phyloP scores from a whole-genome alignment of 148 eudicot genomes.

The Amaranthus palmeri region DNA sequence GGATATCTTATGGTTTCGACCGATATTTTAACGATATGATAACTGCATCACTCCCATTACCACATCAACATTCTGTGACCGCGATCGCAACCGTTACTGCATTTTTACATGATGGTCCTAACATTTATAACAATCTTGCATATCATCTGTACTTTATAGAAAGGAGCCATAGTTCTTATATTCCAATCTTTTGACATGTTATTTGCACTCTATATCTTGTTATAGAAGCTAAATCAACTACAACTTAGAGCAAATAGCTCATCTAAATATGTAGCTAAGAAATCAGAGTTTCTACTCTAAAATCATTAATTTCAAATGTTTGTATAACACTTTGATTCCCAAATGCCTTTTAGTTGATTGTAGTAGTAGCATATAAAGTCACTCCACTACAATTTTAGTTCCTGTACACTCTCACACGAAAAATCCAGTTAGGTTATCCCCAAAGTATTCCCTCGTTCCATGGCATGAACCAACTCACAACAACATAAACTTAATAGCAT shows the following conservation, averaged over 20 bases:
- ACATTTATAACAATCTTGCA: too few relatives aligned
- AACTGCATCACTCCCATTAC: too few relatives aligned
- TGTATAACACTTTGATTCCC: background rate
- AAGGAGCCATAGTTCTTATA: too few relatives aligned
- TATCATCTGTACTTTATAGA: too few relatives aligned
- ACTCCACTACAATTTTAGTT: background rate
- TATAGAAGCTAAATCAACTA: background rate
- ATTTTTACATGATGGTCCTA: too few relatives aligned
- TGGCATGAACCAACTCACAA: background rate
- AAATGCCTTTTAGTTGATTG: background rate
- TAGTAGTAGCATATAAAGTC: background rate
- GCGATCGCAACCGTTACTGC: too few relatives aligned
- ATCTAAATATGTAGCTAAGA: background rate
- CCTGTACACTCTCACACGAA: background rate
- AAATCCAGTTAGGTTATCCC: background rate
- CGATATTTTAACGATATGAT: too few relatives aligned
- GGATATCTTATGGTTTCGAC: too few relatives aligned
- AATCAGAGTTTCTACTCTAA: background rate
- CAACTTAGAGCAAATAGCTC: background rate
- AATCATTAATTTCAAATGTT: background rate
- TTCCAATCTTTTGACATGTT: too few relatives aligned
- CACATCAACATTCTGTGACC: too few relatives aligned
- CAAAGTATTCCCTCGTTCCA: background rate
- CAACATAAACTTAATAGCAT: background rate
- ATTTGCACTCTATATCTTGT: too few relatives aligned